Evolutionary conservation across 2,329 filamentous ascomycete species (phyloP), one percentile per base, ranked within the genome.

Genomic region (Aspergillus spinulosporus): DNA sequence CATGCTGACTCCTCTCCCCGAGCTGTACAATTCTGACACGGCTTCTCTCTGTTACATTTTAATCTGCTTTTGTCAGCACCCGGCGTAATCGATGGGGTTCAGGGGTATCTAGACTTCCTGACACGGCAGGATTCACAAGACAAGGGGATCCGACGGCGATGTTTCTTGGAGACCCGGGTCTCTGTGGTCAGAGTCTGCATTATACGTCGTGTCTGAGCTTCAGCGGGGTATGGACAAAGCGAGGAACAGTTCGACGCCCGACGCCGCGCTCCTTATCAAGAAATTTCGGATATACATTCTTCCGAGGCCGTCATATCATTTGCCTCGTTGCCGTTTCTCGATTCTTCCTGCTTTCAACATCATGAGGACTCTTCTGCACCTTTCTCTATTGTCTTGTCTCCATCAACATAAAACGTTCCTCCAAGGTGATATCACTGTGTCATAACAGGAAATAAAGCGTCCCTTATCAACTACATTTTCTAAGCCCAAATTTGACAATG

Each of bases 81-180:
- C n/a, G 8, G 15, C 42, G 5, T n/a, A 32, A 14, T 12, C 12
- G 21, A 12, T 31, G 31, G n/a, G n/a, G 28, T 31, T 14, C 45
- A n/a, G 12, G 34, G n/a, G 8, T 21, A 21, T 21, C 3, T 1
- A 29, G 11, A 59, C 57, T 59, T 59, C 43, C 57, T 45, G 6
- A 39, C 29, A 2, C 57, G 57, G 15, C 57, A 59, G 6, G 53
- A 32, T 14, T 59, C 57, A 37, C 57, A 59, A 11, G 57, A 59
- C 11, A 59, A 34, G 2, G 57, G 49, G 9, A 59, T 45, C 3
- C 57, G 57, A 3, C 57, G 57, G 6, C 45, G 29, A 15, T 6
- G 7, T n/a, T 26, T 9, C 9, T 48, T 48, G 5, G 45, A 26
- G n/a, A 48, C n/a, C 34, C 11, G 4, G 6, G 34, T 48, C 36